phyloP scores from a whole-genome alignment of 78 protist genomes.

The Dictyostelium capitatum region DNA sequence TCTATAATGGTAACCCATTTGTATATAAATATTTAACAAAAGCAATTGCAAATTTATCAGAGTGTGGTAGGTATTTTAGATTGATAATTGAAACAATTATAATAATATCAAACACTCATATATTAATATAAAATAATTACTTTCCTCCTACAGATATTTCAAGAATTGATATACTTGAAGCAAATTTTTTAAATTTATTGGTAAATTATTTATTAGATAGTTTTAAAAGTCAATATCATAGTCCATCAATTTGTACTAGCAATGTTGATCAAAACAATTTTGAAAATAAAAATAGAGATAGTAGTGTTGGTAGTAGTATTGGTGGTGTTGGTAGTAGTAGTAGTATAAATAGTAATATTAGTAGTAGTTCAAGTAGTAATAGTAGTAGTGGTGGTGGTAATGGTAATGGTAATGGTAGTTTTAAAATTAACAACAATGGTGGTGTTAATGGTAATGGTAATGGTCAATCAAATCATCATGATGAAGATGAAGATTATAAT shows the following conservation, averaged over 20 bases:
- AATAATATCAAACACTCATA: no score
- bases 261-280: neutral
- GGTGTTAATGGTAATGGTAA: neutral
- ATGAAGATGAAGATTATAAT: neutral
- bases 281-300: neutral
- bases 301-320: neutral
- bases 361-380: neutral
- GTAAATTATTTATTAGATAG: slow-evolving; percentile 27
- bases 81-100: neutral
- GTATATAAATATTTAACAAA: slow-evolving; percentile 27
- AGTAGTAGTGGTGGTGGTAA: neutral
- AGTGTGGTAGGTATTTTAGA: neutral
- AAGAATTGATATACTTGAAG: slow-evolving; percentile 52
- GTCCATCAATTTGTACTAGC: neutral
- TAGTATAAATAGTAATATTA: neutral
- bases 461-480: neutral
- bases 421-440: neutral
- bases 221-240: neutral
- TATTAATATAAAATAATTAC: no score
- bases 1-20: neutral
- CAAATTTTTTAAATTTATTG: slow-evolving; percentile 16
- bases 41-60: slow-evolving; percentile 62
- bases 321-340: neutral
- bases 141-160: no score
- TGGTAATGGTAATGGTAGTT: neutral